phyloP scores from a whole-genome alignment of 2,329 filamentous ascomycete genomes.

The Hypoxylon sp. region DNA sequence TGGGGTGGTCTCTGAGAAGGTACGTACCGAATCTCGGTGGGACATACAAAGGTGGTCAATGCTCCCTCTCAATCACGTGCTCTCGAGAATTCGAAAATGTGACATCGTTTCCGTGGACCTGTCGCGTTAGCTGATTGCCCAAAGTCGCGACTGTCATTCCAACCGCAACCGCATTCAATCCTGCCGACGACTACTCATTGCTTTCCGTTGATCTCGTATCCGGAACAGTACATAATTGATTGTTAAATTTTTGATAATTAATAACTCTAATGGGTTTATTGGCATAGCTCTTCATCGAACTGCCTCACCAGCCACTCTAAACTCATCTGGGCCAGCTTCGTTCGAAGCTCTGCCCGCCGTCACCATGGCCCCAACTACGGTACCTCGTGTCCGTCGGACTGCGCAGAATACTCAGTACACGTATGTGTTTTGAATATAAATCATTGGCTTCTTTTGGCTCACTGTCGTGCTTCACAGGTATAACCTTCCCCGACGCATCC shows the following conservation, averaged over 20 bases:
- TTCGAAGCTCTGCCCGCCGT: constrained; percentile 22
- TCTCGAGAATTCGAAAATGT: constrained; percentile 31
- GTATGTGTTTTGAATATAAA: constrained; percentile 45
- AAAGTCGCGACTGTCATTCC: constrained; percentile 37
- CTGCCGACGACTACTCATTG: neutral
- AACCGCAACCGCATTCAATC: constrained; percentile 8
- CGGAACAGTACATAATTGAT: neutral
- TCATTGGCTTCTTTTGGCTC: constrained; percentile 16
- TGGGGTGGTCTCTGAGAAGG: neutral
- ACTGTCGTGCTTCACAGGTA: constrained; percentile 62
- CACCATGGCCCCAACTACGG: constrained; percentile 50
- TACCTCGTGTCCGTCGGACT: constrained; percentile 56
- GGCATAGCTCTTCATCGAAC: constrained; percentile 3
- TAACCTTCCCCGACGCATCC: constrained; percentile 69
- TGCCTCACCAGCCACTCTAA: neutral
- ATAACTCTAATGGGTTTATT: constrained; percentile 8
- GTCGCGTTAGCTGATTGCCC: constrained; percentile 32
- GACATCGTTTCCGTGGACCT: constrained; percentile 10
- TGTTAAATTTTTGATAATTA: constrained; percentile 1
- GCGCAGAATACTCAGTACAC: constrained; percentile 57
- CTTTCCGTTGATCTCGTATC: neutral
- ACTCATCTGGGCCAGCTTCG: constrained; percentile 9
- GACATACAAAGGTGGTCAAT: constrained; percentile 6
- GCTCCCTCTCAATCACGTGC: constrained; percentile 32
- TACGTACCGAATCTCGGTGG: neutral